Percentiles rank a stretch among this genome's conserved stretches.
Evolutionary conservation across 306 rosid species (phyloP).

Genomic region (Heteromeles arbutifolia): DNA sequence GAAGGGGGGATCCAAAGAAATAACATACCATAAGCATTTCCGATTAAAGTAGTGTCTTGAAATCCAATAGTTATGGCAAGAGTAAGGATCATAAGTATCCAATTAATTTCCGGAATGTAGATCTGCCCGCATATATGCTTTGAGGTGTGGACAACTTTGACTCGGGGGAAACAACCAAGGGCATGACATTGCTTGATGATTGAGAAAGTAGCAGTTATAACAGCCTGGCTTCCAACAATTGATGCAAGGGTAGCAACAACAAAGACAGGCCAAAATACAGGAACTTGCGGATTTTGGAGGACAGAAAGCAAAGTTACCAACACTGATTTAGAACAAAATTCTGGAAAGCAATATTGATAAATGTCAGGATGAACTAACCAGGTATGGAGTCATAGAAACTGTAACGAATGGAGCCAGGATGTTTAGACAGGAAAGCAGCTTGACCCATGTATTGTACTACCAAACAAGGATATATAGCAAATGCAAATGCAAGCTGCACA

Average conservation of each 20-base stretch:
- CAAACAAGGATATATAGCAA: conserved; percentile 74
- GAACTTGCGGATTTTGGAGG: conserved; percentile 35
- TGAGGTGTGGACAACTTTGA: conserved; percentile 85
- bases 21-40: conserved; percentile 77
- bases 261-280: conserved; percentile 82
- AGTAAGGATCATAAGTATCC: conserved; percentile 86
- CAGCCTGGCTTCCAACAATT: conserved; percentile 92
- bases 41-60: conserved; percentile 69
- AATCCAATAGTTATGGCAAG: conserved; percentile 78
- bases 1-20: neutral
- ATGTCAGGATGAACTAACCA: conserved; percentile 40
- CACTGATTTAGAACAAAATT: conserved; percentile 1
- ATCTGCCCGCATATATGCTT: conserved; percentile 74
- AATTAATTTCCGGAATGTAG: conserved; percentile 86
- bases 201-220: conserved; percentile 83
- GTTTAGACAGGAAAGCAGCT: conserved; percentile 74
- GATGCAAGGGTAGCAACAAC: conserved; percentile 75
- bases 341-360: neutral
- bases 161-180: conserved; percentile 91
- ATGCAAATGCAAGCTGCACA: conserved; percentile 75
- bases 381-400: conserved; percentile 75
- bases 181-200: conserved; percentile 84
- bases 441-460: conserved; percentile 91
- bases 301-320: conserved; percentile 16
- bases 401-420: conserved; percentile 26